phyloP scores from a whole-genome alignment of 192 early-diverging fungal genomes.

The Rhizophagus clarus region DNA sequence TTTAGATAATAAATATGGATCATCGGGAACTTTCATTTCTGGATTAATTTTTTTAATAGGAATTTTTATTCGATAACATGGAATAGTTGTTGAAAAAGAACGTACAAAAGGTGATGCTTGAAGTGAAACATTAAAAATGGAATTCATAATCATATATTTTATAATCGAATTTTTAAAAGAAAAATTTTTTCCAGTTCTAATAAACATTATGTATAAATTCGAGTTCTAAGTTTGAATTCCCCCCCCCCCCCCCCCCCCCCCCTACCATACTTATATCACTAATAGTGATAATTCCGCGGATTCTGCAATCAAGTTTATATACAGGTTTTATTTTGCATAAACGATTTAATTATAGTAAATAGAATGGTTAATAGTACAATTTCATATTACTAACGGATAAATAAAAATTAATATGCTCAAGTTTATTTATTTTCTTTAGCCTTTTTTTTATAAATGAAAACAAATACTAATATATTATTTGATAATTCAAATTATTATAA shows the following conservation, averaged over 20 bases:
- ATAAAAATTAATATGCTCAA: no score
- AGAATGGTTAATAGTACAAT: no score
- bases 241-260: no score
- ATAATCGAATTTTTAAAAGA: background rate
- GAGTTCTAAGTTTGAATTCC: no score
- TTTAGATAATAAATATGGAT: conserved; percentile 42
- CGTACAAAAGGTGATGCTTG: background rate
- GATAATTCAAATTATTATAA: background rate
- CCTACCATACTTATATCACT: no score
- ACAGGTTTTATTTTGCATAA: no score
- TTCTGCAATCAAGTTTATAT: no score
- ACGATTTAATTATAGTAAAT: no score
- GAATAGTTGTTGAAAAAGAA: background rate
- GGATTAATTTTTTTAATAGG: background rate
- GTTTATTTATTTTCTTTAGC: no score
- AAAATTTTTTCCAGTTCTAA: background rate
- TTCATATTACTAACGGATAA: no score
- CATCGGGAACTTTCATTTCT: conserved; percentile 40
- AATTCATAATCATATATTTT: background rate
- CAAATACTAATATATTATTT: background rate
- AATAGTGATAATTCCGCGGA: no score
- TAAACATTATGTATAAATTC: background rate
- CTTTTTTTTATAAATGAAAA: no score
- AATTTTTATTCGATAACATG: background rate
- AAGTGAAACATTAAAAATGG: background rate